Evolutionary conservation across 805 yeast genomes (phyloP), one percentile per base, ranked within the genome.

Genomic region (Candida yuanshanica): DNA sequence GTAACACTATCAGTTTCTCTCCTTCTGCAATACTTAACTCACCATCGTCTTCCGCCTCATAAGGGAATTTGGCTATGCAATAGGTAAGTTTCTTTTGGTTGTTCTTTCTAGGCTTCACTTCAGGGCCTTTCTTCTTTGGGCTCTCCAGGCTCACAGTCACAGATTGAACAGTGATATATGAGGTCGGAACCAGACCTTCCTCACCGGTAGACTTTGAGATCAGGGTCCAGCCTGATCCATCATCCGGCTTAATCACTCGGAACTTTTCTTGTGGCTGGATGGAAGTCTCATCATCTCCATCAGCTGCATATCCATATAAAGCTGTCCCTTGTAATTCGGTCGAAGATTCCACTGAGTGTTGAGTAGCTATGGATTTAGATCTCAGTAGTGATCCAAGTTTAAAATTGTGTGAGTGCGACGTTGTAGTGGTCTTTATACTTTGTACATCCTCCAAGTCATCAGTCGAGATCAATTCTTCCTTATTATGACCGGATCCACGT

Each of bases 181-280:
- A 64, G 0, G 95, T 79, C 2, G 99, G 99, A 4, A 90, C 96
- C 31, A 90, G 68, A 0, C 99, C 99, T 33, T 64, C 65, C 9
- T 60, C 59, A 0, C 77, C 77, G 5, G 74, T 73, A 3, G 20
- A 10, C 2, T 65, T 48, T n/a, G 69, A 67, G 9, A 89, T 77
- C 50, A 66, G 63, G 2, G 95, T 83, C 99, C 99, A 91, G 0
- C 99, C 99, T 0, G 58, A 51, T 2, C 96, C 97, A 47, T 86
- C 90, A 58, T 93, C 98, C 2, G 66, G 65, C 37, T 75, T 79
- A 0, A 81, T 41, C 4, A 91, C 71, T 4, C 65, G 64, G 32
- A 90, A 63, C 1, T 59, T 53, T 23, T 84, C 95, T 10, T 90
- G 89, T 1, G 75, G 72, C 6, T 55, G 39, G 1, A 90, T 65